A percentile compares a stretch with the other conserved stretches of the same genome.
These are phyloP conservation scores for Rhododendron mucronatum DNA, from an alignment of 148 eudicot genomes.

Conservation along the genomic window DNA sequence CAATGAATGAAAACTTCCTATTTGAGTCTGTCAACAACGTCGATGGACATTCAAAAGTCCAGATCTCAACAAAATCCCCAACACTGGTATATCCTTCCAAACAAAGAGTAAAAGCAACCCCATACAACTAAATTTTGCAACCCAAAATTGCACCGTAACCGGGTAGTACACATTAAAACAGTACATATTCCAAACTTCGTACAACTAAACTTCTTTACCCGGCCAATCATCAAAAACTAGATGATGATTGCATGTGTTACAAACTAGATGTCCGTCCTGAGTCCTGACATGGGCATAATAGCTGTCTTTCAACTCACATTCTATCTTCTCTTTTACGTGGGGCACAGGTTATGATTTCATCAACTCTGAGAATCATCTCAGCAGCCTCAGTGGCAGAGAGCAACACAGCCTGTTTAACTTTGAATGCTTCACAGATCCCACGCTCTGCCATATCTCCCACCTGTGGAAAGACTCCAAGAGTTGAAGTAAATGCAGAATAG, in stretches of 20 bases:
- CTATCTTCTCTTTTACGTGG: constrained; percentile 90
- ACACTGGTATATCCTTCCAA: background rate
- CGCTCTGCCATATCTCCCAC: constrained; percentile 55
- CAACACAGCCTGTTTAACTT: constrained; percentile 88
- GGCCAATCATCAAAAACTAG: background rate
- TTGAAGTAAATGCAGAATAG: background rate
- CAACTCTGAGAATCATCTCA: constrained; percentile 92
- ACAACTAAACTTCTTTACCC: background rate
- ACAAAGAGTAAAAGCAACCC: background rate
- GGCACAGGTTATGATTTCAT: constrained; percentile 92
- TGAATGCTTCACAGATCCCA: constrained; percentile 86
- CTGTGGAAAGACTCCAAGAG: constrained; percentile 16
- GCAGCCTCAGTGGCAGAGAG: constrained; percentile 93
- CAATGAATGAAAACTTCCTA: background rate
- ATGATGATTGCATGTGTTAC: background rate
- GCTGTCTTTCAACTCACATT: constrained; percentile 44
- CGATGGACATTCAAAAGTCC: background rate
- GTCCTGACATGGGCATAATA: background rate
- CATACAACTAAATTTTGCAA: background rate
- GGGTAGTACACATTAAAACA: background rate
- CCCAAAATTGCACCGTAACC: background rate
- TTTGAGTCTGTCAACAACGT: background rate
- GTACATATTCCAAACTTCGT: background rate
- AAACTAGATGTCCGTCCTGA: background rate
- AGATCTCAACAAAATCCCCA: background rate